phyloP scores from a whole-genome alignment of 768 basidiomycete species.

The Lentinula lateritia region DNA sequence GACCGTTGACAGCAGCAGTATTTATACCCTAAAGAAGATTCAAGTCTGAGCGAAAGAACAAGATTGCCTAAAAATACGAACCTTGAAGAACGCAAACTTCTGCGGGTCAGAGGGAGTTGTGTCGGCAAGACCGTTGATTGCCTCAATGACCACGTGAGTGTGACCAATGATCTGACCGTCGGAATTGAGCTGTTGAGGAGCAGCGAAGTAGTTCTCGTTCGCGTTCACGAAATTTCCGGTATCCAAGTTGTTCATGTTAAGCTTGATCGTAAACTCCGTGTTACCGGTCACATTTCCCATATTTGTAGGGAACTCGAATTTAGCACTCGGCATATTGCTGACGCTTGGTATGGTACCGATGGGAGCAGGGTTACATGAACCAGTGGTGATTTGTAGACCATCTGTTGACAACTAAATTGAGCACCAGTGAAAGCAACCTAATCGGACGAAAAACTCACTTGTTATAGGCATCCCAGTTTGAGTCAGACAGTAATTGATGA shows the following conservation, averaged over 20 bases:
- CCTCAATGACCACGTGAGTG: slow-evolving; percentile 57
- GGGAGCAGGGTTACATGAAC: slow-evolving; percentile 48
- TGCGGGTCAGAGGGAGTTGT: slow-evolving; percentile 46
- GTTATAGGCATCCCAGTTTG: slow-evolving; percentile 46
- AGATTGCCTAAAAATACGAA: background rate
- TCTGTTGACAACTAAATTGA: slow-evolving; percentile 9
- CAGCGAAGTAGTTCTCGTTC: slow-evolving; percentile 40
- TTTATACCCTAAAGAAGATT: slow-evolving; percentile 31
- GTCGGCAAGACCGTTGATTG: slow-evolving; percentile 39
- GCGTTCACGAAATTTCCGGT: slow-evolving; percentile 53
- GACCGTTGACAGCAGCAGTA: slow-evolving; percentile 34
- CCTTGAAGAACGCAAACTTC: slow-evolving; percentile 54
- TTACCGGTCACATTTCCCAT: slow-evolving; percentile 37
- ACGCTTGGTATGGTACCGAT: slow-evolving; percentile 56
- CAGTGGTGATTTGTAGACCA: slow-evolving; percentile 32
- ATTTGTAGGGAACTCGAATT: slow-evolving; percentile 45
- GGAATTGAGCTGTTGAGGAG: slow-evolving; percentile 46
- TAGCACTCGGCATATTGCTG: slow-evolving; percentile 46
- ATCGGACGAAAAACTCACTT: slow-evolving; percentile 10
- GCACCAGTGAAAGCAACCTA: too few relatives aligned
- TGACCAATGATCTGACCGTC: slow-evolving; percentile 55
- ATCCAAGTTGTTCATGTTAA: slow-evolving; percentile 39
- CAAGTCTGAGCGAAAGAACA: background rate
- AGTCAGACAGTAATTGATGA: slow-evolving; percentile 61
- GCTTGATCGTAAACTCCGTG: slow-evolving; percentile 43